Conservation (phyloP, 129 eudicot species). For the Escallonia herrerae region DNA sequence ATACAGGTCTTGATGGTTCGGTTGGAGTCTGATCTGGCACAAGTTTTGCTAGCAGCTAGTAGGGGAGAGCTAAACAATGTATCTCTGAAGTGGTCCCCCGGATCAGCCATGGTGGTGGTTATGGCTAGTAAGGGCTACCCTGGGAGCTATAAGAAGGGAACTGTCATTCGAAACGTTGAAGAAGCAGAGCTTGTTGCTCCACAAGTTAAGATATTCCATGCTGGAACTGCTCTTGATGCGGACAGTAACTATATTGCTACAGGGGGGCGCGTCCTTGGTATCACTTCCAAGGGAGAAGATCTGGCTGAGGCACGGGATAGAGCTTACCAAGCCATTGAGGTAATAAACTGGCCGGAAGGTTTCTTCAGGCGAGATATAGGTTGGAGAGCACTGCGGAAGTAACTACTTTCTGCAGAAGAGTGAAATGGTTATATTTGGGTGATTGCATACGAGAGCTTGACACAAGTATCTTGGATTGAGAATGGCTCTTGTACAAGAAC, state of each 20-base stretch:
- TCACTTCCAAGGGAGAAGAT: constrained; percentile 78
- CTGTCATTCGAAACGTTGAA: constrained; percentile 55
- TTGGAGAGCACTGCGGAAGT: constrained; percentile 69
- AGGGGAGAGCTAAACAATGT: constrained; percentile 55
- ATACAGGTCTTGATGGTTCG: constrained; percentile 81
- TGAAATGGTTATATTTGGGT: background rate
- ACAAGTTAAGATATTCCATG: constrained; percentile 71
- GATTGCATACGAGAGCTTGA: no score
- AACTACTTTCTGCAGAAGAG: constrained; percentile 27
- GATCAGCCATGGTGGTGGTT: constrained; percentile 95
- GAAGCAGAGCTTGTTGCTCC: constrained; percentile 75
- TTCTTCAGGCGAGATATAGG: constrained; percentile 75
- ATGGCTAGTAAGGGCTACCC: constrained; percentile 98
- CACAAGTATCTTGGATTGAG: no score
- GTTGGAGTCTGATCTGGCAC: constrained; percentile 82
- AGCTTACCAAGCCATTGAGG: constrained; percentile 74
- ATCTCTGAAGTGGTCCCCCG: constrained; percentile 74
- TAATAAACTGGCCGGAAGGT: constrained; percentile 75
- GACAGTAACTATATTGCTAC: constrained; percentile 60
- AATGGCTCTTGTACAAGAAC: no score
- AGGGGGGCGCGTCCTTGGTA: constrained; percentile 88
- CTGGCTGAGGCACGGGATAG: constrained; percentile 75
- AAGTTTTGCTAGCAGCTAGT: constrained; percentile 85
- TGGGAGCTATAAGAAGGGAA: constrained; percentile 68
- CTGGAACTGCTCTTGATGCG: constrained; percentile 64